Conservation (phyloP, 1,139 yeast species). For the Pneumocystis canis region DNA sequence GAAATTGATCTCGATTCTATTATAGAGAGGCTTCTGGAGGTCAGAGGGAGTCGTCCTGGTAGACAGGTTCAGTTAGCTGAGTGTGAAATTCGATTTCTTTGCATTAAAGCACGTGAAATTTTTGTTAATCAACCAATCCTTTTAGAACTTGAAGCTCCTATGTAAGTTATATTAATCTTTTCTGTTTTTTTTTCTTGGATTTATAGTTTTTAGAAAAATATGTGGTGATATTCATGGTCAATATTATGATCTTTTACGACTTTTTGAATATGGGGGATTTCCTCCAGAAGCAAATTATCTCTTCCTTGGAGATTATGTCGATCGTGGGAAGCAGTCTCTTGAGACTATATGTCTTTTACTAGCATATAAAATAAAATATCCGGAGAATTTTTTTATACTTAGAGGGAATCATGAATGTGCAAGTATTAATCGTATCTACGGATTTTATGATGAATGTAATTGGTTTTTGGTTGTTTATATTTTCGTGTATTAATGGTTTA, state of each 20-base stretch:
- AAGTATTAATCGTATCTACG: conserved; percentile 88
- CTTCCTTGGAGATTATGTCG: conserved; percentile 92
- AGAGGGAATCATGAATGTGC: conserved; percentile 98
- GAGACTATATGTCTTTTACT: conserved; percentile 85
- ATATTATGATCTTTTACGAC: conserved; percentile 83
- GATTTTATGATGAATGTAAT: conserved; percentile 88
- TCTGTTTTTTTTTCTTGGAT: background rate
- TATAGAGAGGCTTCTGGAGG: conserved; percentile 91
- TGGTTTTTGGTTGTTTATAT: background rate
- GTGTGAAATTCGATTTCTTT: conserved; percentile 83
- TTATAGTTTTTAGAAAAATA: conserved; percentile 4
- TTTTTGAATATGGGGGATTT: conserved; percentile 95
- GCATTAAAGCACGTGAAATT: conserved; percentile 95
- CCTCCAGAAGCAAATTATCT: conserved; percentile 97
- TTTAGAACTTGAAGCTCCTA: conserved; percentile 91
- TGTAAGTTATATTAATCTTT: conserved; percentile 43
- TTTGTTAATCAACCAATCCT: conserved; percentile 94
- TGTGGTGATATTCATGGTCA: conserved; percentile 93
- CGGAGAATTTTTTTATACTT: conserved; percentile 86
- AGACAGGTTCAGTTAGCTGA: conserved; percentile 89
- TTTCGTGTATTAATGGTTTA: conserved; percentile 2
- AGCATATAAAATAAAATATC: conserved; percentile 93
- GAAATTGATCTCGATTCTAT: conserved; percentile 95
- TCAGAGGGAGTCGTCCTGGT: conserved; percentile 96
- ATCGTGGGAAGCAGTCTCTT: conserved; percentile 91